A percentile compares a stretch with the other conserved stretches of the same genome.
These are phyloP conservation scores for Eucalyptus marginata DNA, from an alignment of 345 rosid genomes.

Conservation along the genomic window DNA sequence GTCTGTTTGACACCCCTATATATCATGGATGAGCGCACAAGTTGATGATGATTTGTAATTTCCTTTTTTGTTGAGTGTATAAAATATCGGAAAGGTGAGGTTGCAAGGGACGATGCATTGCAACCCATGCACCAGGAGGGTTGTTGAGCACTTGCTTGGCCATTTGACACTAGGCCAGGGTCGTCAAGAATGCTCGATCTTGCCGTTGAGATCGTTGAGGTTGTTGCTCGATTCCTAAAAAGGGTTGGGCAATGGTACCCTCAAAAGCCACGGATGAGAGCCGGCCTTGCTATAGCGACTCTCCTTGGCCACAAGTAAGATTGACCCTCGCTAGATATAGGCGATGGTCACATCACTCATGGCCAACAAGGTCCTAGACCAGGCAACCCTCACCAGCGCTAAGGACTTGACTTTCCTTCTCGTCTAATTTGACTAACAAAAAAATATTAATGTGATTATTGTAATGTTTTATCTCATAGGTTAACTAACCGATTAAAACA, in stretches of 20 bases:
- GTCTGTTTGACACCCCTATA: rapidly evolving
- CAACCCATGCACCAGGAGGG: not conserved
- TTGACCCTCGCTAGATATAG: no score
- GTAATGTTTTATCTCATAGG: no score
- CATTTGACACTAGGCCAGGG: rapidly evolving
- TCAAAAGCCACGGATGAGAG: no score
- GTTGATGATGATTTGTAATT: not conserved
- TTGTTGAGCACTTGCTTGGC: not conserved
- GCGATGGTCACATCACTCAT: no score
- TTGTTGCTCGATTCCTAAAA: rapidly evolving
- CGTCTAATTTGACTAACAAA: no score
- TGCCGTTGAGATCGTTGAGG: rapidly evolving
- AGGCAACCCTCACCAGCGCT: rapidly evolving
- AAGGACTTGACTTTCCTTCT: no score
- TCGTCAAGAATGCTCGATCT: rapidly evolving
- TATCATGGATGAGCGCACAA: not conserved
- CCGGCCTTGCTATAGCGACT: rapidly evolving
- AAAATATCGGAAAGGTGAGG: not conserved
- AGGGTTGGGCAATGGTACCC: no score
- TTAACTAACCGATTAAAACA: no score
- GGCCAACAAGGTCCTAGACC: no score
- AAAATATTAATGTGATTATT: no score
- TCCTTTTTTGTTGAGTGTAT: rapidly evolving
- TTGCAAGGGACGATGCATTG: not conserved
- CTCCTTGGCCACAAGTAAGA: no score